These are phyloP conservation scores for Dentipellis fragilis DNA, from an alignment of 768 basidiomycete genomes.

Conservation along the genomic window DNA sequence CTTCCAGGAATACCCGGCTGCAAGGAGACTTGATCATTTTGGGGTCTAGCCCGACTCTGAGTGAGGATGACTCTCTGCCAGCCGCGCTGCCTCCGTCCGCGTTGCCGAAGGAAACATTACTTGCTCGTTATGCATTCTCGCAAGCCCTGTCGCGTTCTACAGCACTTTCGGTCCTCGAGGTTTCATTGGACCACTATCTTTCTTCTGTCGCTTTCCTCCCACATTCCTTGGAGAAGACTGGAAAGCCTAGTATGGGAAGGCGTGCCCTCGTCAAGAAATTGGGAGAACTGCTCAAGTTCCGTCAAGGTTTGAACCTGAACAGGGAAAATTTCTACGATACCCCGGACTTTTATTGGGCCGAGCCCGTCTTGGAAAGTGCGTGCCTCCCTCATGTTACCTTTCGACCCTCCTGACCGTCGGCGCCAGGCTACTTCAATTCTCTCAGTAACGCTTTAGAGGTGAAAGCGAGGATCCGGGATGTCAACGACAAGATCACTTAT, in stretches of 20 bases:
- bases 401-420: neutral
- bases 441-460: conserved; percentile 83
- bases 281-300: conserved; percentile 83
- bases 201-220: conserved; percentile 76
- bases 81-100: conserved; percentile 35
- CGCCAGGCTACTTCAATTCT: conserved; percentile 69
- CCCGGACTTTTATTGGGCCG: conserved; percentile 91
- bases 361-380: conserved; percentile 80
- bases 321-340: conserved; percentile 83
- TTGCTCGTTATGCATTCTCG: conserved; percentile 86
- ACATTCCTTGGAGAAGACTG: conserved; percentile 62
- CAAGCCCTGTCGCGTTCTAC: conserved; percentile 88
- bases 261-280: conserved; percentile 85
- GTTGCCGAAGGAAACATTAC: conserved; percentile 60
- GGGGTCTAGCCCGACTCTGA: conserved; percentile 56
- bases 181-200: conserved; percentile 73
- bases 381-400: neutral
- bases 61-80: conserved; percentile 36
- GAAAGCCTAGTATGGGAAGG: conserved; percentile 75
- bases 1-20: conserved; percentile 64
- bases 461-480: conserved; percentile 63
- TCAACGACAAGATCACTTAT: conserved; percentile 91
- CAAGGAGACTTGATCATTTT: conserved; percentile 91
- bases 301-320: conserved; percentile 87
- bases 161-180: conserved; percentile 78